A percentile compares a stretch with the other conserved stretches of the same genome.
Evolutionary conservation across 2,329 filamentous ascomycete genomes (phyloP).

Genomic region (Periconia macrospinosa): DNA sequence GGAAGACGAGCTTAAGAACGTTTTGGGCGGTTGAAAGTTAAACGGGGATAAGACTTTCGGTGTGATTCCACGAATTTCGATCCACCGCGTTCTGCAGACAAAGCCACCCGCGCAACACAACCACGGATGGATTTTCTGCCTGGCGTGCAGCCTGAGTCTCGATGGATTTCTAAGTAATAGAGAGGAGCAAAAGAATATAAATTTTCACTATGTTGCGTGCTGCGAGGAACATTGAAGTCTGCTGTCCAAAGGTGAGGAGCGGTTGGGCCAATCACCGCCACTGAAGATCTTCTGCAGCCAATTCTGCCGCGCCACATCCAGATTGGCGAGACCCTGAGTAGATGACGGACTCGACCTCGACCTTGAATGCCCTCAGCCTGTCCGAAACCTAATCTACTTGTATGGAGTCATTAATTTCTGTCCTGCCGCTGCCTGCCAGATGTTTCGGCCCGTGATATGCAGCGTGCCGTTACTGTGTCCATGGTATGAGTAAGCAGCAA

Average conservation of each 20-base stretch:
- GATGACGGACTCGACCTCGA: background rate
- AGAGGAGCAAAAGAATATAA: no score
- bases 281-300: constrained; percentile 1
- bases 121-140: background rate
- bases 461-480: background rate
- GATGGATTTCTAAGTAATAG: no score
- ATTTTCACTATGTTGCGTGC: background rate
- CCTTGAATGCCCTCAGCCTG: background rate
- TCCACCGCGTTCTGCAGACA: background rate
- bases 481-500: background rate
- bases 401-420: no score
- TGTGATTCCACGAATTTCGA: constrained; percentile 39
- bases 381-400: background rate
- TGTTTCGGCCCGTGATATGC: background rate
- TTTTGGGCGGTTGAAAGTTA: constrained; percentile 23
- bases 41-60: constrained; percentile 37
- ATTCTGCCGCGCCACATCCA: background rate
- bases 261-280: background rate
- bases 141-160: background rate
- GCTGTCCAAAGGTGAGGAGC: background rate
- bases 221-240: background rate
- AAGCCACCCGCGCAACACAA: background rate
- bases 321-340: background rate
- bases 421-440: background rate
- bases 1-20: constrained; percentile 23